Base-by-base conservation (phyloP, 2,329 filamentous ascomycete genomes). In the Neonectria sp. region DNA sequence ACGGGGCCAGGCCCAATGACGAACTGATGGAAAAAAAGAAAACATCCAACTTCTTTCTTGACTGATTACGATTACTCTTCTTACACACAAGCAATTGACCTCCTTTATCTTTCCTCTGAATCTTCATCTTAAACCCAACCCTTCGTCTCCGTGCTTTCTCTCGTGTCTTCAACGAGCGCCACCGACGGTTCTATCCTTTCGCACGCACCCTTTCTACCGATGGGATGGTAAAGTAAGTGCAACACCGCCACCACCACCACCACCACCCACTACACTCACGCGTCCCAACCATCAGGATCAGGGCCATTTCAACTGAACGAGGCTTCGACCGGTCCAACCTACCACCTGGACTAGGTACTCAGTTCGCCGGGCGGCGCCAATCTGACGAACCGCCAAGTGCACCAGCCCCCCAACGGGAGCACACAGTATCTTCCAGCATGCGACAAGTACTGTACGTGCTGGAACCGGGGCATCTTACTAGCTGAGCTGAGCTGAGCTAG, bases 151-250 rank as follows among this genome's bases (percentile, higher is more conserved):
- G 12, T 40, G 53, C 37, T 45, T n/a, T 27, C 25, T 17, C 7
- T 53, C 51, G 12, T 33, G n/a, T 35, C 31, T 6, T 53, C 51
- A 52, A 15, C 46, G 6, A 15, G 29, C 17, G 29, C 48, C 11
- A 52, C 5, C 11, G 31, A 33, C 51, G 29, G 6, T 7, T 12
- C n/a, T 6, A 8, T 53, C n/a, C 46, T 35, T 33, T 35, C 29
- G 51, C 29, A 43, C 45, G 51, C 17, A 43, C 55, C 58, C 43
- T n/a, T 40, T 24, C 33, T 65, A 51, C 65, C 66, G 52, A 65
- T 71, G 52, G 57, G 65, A 69, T 71, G 71, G 71, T 73, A 71
- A 59, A 53, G 8, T 33, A 21, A 21, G 21, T 21, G 21, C 21
- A 21, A 21, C 21, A 21, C n/a, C n/a, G n/a, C 3, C 27, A n/a